Evolutionary conservation across 441 rosid species (phyloP).

Genomic region (Erodium trifolium): DNA sequence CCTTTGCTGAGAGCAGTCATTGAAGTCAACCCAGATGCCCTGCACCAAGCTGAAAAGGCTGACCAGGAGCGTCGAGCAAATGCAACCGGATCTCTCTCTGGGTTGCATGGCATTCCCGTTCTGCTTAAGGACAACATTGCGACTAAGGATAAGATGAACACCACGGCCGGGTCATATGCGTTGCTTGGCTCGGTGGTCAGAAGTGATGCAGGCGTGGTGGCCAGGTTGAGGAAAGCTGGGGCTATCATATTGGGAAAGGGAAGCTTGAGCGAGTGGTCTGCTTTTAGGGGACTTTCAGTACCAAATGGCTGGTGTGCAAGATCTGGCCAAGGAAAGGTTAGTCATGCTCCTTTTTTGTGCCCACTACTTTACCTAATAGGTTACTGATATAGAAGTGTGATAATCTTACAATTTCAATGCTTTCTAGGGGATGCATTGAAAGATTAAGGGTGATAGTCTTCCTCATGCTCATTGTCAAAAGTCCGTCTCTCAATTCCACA

Average conservation of each 20-base stretch:
- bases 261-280: conserved; percentile 61
- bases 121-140: conserved; percentile 61
- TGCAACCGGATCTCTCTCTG: conserved; percentile 10
- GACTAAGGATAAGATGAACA: conserved; percentile 61
- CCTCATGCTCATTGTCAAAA: too few species aligned
- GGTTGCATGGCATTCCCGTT: conserved; percentile 58
- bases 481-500: too few species aligned
- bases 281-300: conserved; percentile 20
- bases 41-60: conserved; percentile 44
- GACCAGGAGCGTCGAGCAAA: conserved; percentile 40
- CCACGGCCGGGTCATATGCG: conserved; percentile 64
- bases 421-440: too few species aligned
- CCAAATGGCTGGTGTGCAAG: conserved; percentile 46
- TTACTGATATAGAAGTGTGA: too few species aligned
- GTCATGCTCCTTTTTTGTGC: neutral
- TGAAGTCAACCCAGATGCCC: conserved; percentile 66
- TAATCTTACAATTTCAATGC: too few species aligned
- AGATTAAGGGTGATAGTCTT: neutral
- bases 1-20: conserved; percentile 47
- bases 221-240: conserved; percentile 45
- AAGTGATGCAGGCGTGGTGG: conserved; percentile 55
- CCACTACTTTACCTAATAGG: too few species aligned
- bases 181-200: conserved; percentile 52
- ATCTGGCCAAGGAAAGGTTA: conserved; percentile 62
- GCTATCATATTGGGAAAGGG: conserved; percentile 71